Evolutionary conservation across 768 basidiomycete species (phyloP), one percentile per base, ranked within the genome.

Genomic region (Lepiota brunneoincarnata): DNA sequence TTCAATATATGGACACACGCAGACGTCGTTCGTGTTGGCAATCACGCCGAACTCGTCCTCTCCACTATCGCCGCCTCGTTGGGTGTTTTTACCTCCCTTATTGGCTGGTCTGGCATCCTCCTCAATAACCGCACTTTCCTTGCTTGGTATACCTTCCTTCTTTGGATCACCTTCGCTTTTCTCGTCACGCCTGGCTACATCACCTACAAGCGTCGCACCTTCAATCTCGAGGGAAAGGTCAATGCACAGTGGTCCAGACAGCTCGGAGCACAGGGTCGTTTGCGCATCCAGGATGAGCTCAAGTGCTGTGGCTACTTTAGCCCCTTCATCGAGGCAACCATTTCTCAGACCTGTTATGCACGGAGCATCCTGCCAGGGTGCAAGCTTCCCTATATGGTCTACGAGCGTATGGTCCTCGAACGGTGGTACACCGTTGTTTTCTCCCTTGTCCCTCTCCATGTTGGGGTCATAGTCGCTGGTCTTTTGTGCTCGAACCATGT

Each of bases 61-160:
- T 87, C 87, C 36, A 91, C 88, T 18, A 63, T 83, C 46, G 87
- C 87, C 4, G 81, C 86, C 2, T 65, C 71, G 21, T 57, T 85
- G 6, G 84, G 81, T 21, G 67, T 87, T 36, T 64, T 89, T 57
- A 87, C 89, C 31, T 79, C 87, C 35, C 60, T 89, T 56, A 72
- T 91, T 58, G 91, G 91, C 51, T 91, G 84, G 82, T 80, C 89
- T 21, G 91, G 91, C 26, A 84, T 92, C 66, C 75, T 93, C 28
- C 82, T 91, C 63, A 93, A 93, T 78, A 91, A 91, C 67, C 89
- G 91, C 48, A 71, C 81, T 51, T 91, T 93, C 80, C 82, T 92
- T 57, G 87, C 89, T 18, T 67, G 82, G 55, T 92, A 91, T 72
- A 76, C 89, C 61, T 86, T 91, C 69, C 64, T 87, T 41, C 79